Evolutionary conservation across 2,329 filamentous ascomycete genomes (phyloP).

Genomic region (Meredithiella fracta): DNA sequence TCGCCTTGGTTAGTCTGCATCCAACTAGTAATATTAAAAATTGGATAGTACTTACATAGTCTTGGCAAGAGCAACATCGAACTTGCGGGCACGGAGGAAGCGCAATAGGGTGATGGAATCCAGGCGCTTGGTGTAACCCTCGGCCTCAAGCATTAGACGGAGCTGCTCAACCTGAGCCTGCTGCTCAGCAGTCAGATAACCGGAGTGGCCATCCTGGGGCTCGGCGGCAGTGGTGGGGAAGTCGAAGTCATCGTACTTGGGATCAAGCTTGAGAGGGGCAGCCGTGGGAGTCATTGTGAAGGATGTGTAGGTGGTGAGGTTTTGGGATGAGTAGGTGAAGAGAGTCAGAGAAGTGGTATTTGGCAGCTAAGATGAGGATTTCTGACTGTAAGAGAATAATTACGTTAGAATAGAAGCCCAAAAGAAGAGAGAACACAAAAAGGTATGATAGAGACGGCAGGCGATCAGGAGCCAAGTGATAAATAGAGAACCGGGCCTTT

Average conservation of each 20-base stretch:
- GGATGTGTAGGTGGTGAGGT: not conserved
- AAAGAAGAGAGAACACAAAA: no score
- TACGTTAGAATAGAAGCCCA: no score
- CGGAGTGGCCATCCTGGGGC: conserved; percentile 61
- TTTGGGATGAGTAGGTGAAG: not conserved
- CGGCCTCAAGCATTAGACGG: conserved; percentile 65
- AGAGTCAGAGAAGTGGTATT: not conserved
- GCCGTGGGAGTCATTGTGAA: conserved; percentile 14
- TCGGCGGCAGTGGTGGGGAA: conserved; percentile 66
- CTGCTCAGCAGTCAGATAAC: conserved; percentile 71
- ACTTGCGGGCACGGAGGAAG: conserved; percentile 89
- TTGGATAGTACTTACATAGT: conserved; percentile 52
- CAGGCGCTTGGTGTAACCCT: conserved; percentile 66
- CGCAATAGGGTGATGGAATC: conserved; percentile 86
- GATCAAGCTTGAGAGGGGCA: conserved; percentile 41
- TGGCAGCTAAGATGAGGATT: not conserved
- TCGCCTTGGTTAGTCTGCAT: conserved; percentile 7
- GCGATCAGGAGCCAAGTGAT: no score
- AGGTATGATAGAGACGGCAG: no score
- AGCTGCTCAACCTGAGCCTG: conserved; percentile 81
- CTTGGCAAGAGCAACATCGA: conserved; percentile 70
- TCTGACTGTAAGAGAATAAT: not conserved
- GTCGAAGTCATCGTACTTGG: conserved; percentile 94
- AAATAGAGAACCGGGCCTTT: no score
- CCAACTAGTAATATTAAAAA: not conserved